Evolutionary conservation across 1,139 yeast genomes (phyloP).

Genomic region (Debaryomyces sp.): DNA sequence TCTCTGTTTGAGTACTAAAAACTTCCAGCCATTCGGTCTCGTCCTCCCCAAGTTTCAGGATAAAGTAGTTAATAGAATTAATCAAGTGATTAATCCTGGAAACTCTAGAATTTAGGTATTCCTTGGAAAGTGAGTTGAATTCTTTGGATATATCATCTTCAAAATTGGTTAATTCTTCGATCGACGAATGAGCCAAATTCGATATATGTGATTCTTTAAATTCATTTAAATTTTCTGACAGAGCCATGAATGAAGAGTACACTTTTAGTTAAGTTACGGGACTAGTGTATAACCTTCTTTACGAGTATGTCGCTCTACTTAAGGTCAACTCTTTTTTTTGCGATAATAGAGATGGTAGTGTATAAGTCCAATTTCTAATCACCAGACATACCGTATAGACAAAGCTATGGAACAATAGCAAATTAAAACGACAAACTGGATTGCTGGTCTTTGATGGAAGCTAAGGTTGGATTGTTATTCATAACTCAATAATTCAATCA

Average conservation of each 20-base stretch:
- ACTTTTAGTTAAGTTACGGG: background rate
- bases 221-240: background rate
- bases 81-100: slow-evolving; percentile 35
- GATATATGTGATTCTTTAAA: slow-evolving; percentile 6
- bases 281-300: background rate
- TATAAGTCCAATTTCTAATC: background rate
- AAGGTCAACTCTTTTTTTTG: slow-evolving; percentile 1
- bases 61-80: slow-evolving; percentile 27
- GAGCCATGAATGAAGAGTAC: slow-evolving; percentile 3
- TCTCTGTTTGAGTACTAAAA: slow-evolving; percentile 36
- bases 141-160: slow-evolving; percentile 36
- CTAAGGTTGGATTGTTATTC: background rate
- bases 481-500: background rate
- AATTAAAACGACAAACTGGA: background rate
- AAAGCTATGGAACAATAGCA: background rate
- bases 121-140: slow-evolving; percentile 30
- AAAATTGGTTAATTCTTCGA: slow-evolving; percentile 32
- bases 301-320: background rate
- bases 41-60: slow-evolving; percentile 29
- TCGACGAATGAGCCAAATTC: slow-evolving; percentile 21
- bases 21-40: slow-evolving; percentile 40
- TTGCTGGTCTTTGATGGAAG: background rate
- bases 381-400: background rate
- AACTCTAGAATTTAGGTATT: slow-evolving; percentile 35
- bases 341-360: slow-evolving; percentile 4